Conservation (phyloP, 1,139 yeast species). For the Lipomyces yarrowii region DNA sequence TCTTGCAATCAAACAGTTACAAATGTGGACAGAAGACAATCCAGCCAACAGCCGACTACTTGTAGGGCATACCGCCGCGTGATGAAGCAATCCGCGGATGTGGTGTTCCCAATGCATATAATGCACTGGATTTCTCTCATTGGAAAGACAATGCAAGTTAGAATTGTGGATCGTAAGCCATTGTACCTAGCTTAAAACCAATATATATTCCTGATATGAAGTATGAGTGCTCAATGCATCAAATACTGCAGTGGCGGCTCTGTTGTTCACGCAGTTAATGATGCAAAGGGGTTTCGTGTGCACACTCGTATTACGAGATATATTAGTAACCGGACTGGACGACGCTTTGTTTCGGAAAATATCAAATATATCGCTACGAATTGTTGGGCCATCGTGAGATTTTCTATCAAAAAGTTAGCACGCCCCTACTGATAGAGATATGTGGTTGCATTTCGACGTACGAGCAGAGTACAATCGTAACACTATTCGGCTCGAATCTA, state of each 20-base stretch:
- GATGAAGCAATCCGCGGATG: no score
- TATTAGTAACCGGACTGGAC: not conserved
- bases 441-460: not conserved
- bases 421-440: not conserved
- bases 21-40: no score
- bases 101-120: no score
- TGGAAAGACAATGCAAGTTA: not conserved
- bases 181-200: not conserved
- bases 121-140: not conserved
- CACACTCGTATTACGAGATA: not conserved
- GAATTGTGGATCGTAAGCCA: not conserved
- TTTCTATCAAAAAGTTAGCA: not conserved
- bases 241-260: not conserved
- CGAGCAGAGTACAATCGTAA: not conserved
- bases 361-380: not conserved
- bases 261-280: not conserved
- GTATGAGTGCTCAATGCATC: not conserved
- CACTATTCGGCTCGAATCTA: not conserved
- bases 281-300: not conserved
- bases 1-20: no score
- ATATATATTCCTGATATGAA: not conserved
- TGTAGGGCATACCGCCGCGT: no score
- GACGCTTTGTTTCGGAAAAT: not conserved
- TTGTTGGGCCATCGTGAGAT: not conserved
- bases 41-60: no score